A percentile compares a stretch with the other conserved stretches of the same genome.
Conservation (phyloP, 192 early-diverging fungal species). For the Thamnidium elegans region DNA sequence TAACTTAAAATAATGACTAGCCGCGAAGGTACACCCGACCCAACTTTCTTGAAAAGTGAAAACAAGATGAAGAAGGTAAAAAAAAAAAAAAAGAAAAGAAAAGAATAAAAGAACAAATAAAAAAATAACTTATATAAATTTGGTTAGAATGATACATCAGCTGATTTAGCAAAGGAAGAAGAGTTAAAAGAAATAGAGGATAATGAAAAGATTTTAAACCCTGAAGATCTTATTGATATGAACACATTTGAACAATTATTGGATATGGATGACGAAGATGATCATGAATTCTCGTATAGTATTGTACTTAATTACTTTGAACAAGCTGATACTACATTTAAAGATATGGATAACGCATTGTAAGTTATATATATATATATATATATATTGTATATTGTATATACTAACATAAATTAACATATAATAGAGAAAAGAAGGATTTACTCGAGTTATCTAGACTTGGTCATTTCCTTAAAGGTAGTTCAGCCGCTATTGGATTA, state of each 20-base stretch:
- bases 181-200: constrained; percentile 2
- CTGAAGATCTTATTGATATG: constrained; percentile 70
- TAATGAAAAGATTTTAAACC: constrained; percentile 12
- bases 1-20: neutral
- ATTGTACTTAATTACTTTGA: constrained; percentile 81
- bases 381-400: neutral
- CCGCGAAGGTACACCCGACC: constrained; percentile 14
- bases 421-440: constrained; percentile 51
- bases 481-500: constrained; percentile 82
- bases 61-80: constrained; percentile 12
- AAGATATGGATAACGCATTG: constrained; percentile 71
- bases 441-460: constrained; percentile 68
- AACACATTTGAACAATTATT: constrained; percentile 85
- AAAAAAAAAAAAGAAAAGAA: neutral
- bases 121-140: neutral
- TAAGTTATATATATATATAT: constrained; percentile 27
- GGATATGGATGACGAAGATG: constrained; percentile 91
- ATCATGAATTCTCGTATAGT: constrained; percentile 71
- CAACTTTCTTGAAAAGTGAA: neutral
- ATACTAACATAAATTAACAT: neutral
- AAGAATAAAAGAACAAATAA: neutral
- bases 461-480: constrained; percentile 93
- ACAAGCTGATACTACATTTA: constrained; percentile 79
- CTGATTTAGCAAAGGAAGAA: neutral
- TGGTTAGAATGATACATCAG: neutral